phyloP scores from a whole-genome alignment of 2,329 filamentous ascomycete species.

The Neonectria punicea region DNA sequence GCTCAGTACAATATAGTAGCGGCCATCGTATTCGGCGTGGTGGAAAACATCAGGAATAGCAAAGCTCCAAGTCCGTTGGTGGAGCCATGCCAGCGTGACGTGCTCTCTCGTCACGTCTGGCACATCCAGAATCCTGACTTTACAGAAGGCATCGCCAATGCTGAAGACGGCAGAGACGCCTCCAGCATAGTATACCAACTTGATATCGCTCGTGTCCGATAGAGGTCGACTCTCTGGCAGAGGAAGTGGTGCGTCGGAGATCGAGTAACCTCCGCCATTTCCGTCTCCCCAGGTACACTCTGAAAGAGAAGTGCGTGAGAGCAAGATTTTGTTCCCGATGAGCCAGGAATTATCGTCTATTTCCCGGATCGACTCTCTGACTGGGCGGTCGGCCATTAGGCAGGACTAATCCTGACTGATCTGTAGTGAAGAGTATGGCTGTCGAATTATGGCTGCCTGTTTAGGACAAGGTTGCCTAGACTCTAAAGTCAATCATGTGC shows the following conservation, averaged over 20 bases:
- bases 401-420: neutral
- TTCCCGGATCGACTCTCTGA: constrained; percentile 25
- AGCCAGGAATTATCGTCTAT: constrained; percentile 9
- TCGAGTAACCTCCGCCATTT: neutral
- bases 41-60: neutral
- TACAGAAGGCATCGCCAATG: neutral
- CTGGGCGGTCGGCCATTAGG: neutral
- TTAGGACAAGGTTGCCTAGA: neutral
- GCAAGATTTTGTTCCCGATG: neutral
- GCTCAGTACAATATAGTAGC: neutral
- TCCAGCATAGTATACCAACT: neutral
- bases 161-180: neutral
- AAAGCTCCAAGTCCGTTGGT: neutral
- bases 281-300: neutral
- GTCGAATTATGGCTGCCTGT: neutral
- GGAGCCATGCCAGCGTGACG: neutral
- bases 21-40: neutral
- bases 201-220: neutral
- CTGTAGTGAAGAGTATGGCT: constrained; percentile 6
- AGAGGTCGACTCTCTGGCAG: neutral
- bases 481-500: neutral
- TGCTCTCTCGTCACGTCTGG: neutral
- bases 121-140: neutral
- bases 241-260: neutral
- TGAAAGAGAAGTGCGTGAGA: neutral